Base-by-base conservation (phyloP, 495 filamentous ascomycete species). In the Penicillium roqueforti region DNA sequence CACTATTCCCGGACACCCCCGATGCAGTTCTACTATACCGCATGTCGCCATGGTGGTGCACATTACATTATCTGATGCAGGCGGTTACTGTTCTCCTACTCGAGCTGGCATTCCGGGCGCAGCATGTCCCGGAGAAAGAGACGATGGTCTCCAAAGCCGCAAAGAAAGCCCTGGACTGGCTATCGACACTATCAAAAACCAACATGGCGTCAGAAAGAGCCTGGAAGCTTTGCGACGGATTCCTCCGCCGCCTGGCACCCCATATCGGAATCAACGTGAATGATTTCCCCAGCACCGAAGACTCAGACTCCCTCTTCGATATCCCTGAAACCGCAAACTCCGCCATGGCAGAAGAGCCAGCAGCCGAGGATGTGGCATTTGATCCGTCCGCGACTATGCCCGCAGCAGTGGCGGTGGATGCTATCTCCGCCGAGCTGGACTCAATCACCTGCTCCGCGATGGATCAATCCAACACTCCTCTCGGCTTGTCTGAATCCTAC, bases 21-120 rank as follows among this genome's bases (percentile, higher is more conserved):
- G 68, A 71, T 13, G 62, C 61, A 13, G 55, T 56, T n/a, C 49
- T 71, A 1, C 63, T 86, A 3, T 77, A 83, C 57, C 68, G 69
- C 14, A 72, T 75, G 20, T 71, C 74, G 3, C 80, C 81, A 19
- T 87, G 83, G 82, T 87, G 84, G 84, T 80, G 74, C 49, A 71
- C 79, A 6, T 62, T 86, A 1, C 84, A 87, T 62, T 82, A 82
- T 40, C 62, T 87, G 14, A 84, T 83, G 70, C 81, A 85, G 65
- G 79, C 83, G 14, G 71, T 78, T 0, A 77, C 76, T 0, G 73
- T 87, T 1, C 69, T 87, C 4, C 71, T 86, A 32, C 64, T 84
- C 9, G 84, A 87, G 48, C 74, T 83, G 38, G 67, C 79, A 16
- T 81, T 79, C 53, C 63, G 68, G 26, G 71, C 72, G 13, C 73